These are phyloP conservation scores for Pseudotsuga menziesii DNA, from an alignment of 75 land plant genomes.

Conservation along the genomic window DNA sequence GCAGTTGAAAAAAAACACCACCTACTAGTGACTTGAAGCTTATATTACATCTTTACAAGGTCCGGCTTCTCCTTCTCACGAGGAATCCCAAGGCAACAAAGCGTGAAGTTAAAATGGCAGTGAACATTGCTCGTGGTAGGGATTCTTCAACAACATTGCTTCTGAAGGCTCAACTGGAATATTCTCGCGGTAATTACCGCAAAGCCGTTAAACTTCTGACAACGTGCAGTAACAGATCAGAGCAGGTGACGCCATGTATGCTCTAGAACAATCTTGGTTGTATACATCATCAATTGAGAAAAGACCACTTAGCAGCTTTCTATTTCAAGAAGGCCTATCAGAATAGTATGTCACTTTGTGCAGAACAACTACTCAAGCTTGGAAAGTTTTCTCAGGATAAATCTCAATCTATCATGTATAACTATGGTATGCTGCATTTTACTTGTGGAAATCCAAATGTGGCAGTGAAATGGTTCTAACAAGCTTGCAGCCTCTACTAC, in stretches of 20 bases:
- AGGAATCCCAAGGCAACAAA: constrained; percentile 82
- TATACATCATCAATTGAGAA: constrained; percentile 65
- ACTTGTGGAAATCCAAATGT: constrained; percentile 75
- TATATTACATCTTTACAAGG: constrained; percentile 81
- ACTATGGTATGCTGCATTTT: constrained; percentile 82
- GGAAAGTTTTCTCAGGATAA: constrained; percentile 73
- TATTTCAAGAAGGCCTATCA: constrained; percentile 69
- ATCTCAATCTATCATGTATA: constrained; percentile 70
- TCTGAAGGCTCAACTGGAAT: constrained; percentile 89
- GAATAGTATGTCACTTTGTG: constrained; percentile 24
- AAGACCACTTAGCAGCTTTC: constrained; percentile 51
- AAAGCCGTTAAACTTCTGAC: constrained; percentile 84
- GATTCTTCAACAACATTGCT: constrained; percentile 79
- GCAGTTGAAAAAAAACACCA: constrained; percentile 28
- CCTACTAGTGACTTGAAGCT: constrained; percentile 67
- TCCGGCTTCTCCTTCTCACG: constrained; percentile 70
- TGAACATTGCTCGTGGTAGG: constrained; percentile 75
- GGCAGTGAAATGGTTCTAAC: constrained; percentile 80
- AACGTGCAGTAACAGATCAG: constrained; percentile 59
- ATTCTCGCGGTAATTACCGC: constrained; percentile 85
- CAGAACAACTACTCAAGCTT: constrained; percentile 54
- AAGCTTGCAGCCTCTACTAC: constrained; percentile 59
- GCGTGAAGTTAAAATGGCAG: constrained; percentile 81
- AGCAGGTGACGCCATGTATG: constrained; percentile 46
- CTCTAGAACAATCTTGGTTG: constrained; percentile 90